A percentile compares a stretch with the other conserved stretches of the same genome.
phyloP scores from a whole-genome alignment of 768 basidiomycete genomes.

The Amyloporia xantha region DNA sequence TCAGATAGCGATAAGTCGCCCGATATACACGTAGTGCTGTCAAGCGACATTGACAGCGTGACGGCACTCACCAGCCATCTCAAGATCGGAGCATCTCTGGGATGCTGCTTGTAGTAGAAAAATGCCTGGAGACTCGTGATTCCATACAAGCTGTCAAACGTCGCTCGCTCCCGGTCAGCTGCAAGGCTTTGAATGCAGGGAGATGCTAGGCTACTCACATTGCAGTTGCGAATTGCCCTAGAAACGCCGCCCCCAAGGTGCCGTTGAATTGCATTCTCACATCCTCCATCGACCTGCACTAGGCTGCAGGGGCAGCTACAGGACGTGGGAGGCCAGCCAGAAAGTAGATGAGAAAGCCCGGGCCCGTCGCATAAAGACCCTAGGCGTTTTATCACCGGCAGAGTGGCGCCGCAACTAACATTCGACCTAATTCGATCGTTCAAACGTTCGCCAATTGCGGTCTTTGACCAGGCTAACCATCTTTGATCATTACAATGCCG shows the following conservation, averaged over 20 bases:
- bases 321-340: no score
- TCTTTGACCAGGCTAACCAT: no score
- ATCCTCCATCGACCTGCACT: background rate
- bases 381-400: no score
- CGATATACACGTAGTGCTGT: background rate
- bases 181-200: background rate
- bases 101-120: conserved; percentile 5
- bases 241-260: conserved; percentile 16
- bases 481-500: no score
- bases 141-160: conserved; percentile 7
- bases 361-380: no score
- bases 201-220: conserved; percentile 5
- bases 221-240: conserved; percentile 11
- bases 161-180: background rate
- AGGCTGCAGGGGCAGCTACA: background rate
- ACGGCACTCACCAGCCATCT: background rate
- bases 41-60: background rate
- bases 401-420: no score
- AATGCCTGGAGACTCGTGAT: conserved; percentile 11
- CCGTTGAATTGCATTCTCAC: conserved; percentile 5
- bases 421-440: no score
- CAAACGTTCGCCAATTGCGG: no score
- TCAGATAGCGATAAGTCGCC: background rate
- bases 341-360: no score
- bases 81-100: background rate